Percentiles rank a stretch among this genome's conserved stretches.
These are phyloP conservation scores for Scorias spongiosa DNA, from an alignment of 2,329 filamentous ascomycete genomes.

Conservation along the genomic window DNA sequence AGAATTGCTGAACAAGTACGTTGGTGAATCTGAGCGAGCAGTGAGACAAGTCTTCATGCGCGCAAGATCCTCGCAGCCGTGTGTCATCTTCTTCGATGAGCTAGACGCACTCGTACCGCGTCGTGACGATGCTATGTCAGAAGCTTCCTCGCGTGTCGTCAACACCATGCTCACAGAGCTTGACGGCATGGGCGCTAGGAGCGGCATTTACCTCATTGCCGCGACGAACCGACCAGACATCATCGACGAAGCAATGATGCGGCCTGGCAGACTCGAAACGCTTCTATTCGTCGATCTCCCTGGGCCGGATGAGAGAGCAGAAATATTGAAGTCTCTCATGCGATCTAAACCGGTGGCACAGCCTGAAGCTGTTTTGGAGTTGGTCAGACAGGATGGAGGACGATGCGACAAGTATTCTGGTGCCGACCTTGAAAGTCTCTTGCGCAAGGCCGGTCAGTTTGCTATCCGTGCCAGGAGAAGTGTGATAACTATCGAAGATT, in stretches of 20 bases:
- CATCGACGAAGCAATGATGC: constrained; percentile 88
- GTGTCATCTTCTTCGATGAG: constrained; percentile 96
- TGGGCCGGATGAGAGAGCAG: constrained; percentile 59
- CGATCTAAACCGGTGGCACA: constrained; percentile 37
- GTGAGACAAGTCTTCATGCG: constrained; percentile 84
- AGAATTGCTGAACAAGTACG: constrained; percentile 92
- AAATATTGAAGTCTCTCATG: constrained; percentile 62
- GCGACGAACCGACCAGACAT: constrained; percentile 93
- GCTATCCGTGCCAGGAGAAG: constrained; percentile 35
- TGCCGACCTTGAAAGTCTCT: constrained; percentile 45
- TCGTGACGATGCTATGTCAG: constrained; percentile 60
- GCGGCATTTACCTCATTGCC: constrained; percentile 84
- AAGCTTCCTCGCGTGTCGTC: constrained; percentile 77
- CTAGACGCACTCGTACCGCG: constrained; percentile 82
- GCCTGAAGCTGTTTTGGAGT: constrained; percentile 33
- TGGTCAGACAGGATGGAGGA: constrained; percentile 46
- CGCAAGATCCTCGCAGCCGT: constrained; percentile 72
- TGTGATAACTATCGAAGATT: constrained; percentile 33
- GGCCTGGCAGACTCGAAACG: constrained; percentile 76
- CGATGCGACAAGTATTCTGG: constrained; percentile 62
- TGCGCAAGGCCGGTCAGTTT: constrained; percentile 43
- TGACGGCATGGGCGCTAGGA: constrained; percentile 65
- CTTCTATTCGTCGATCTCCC: constrained; percentile 84
- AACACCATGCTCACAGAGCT: constrained; percentile 91
- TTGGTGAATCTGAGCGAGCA: constrained; percentile 87